phyloP scores from a whole-genome alignment of 2,329 filamentous ascomycete species.

The Westerdykella aurantiaca region DNA sequence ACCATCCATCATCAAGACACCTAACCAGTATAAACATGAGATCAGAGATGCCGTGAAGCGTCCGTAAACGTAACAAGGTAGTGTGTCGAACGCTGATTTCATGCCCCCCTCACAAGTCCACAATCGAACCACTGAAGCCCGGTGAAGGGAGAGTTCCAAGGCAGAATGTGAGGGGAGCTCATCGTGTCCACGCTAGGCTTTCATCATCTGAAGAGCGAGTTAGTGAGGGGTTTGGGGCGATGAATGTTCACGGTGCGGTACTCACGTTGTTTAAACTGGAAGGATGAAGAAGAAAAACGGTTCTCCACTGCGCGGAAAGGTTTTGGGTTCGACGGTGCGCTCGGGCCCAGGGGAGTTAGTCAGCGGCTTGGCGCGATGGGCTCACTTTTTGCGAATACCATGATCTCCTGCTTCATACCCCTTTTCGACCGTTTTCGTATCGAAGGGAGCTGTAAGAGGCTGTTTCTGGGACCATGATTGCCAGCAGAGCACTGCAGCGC shows the following conservation, averaged over 20 bases:
- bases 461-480: background rate
- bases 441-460: background rate
- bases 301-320: conserved; percentile 16
- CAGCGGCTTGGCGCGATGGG: conserved; percentile 22
- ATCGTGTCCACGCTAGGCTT: conserved; percentile 95
- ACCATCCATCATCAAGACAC: conserved; percentile 18
- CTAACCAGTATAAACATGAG: conserved; percentile 50
- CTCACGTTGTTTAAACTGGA: conserved; percentile 98
- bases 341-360: conserved; percentile 36
- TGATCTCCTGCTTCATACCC: no score
- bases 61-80: conserved; percentile 95
- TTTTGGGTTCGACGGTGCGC: conserved; percentile 26
- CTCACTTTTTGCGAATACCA: conserved; percentile 2
- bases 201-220: conserved; percentile 76
- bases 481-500: background rate
- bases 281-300: conserved; percentile 65
- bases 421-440: background rate
- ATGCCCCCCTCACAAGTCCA: conserved; percentile 62
- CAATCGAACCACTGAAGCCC: conserved; percentile 85
- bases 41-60: conserved; percentile 99
- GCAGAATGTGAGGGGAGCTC: conserved; percentile 66
- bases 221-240: conserved; percentile 20
- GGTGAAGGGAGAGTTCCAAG: conserved; percentile 76
- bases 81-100: conserved; percentile 99
- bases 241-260: conserved; percentile 21